Base-by-base conservation (phyloP, 225 moss, liverwort and hornwort genomes). In the Antitrichia curtipendula region DNA sequence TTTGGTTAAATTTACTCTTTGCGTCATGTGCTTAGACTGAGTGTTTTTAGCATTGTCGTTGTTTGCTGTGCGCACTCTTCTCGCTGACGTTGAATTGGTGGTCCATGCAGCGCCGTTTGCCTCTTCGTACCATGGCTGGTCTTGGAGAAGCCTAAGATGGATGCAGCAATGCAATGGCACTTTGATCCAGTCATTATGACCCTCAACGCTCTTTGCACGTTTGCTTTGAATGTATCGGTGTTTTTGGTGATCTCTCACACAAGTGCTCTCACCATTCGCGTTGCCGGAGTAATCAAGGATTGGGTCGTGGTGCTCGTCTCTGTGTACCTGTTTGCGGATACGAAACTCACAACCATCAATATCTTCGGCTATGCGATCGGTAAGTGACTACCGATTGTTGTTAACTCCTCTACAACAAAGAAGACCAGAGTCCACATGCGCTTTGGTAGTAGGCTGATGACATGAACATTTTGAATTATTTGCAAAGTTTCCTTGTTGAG, bases 271-370 rank as follows among this genome's bases (percentile, higher is more conserved):
- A 95, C 95, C 24, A 92, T 93, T 84, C 92, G 93, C 83, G 93
- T 95, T 78, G 93, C 95, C 17, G 95, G 95, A 76, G 95, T 95
- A 32, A 86, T 95, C 70, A 95, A 95, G 86, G 95, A 95, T 84
- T 95, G 92, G 92, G 86, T 95, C 47, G 93, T 95, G 47, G 93
- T 95, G 58, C 84, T 93, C 59, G 90, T 95, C 72, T 95, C 95
- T 58, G 92, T 94, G 12, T 90, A 89, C 87, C 90, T 95, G 45
- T 95, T 95, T 89, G 91, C 95, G 28, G 95, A 95, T 87, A 85
- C 93, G 36, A 95, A 95, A 80, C 95, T 95, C 54, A 91, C 95
- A 69, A 36, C 85, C 66, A 92, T 93, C 88, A 93, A 95, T 57
- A 80, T 93, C 50, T 81, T 89, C 87, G 95, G 95, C 45, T 95